Evolutionary conservation across 2,329 filamentous ascomycete genomes (phyloP), one percentile per base, ranked within the genome.

Genomic region (Verruconis gallopava): DNA sequence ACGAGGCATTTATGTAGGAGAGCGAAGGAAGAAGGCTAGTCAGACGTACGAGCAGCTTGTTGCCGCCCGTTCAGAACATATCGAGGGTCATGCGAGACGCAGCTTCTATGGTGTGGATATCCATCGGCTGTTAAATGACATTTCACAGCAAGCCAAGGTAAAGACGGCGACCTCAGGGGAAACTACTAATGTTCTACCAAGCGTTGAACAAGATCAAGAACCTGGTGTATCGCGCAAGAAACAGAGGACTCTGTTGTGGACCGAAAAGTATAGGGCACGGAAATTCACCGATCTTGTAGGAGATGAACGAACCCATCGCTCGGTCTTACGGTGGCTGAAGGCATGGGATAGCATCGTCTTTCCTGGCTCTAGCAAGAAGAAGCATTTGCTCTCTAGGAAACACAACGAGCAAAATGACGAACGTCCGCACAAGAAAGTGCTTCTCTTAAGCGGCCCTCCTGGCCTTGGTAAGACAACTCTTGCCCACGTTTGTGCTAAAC

Each of bases 391-490:
- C 66, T 14, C 17, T 19, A 47, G 47, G 21, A 25, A 18, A 45
- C 60, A 46, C 52, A 68, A 50, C 14, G 62, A 65, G 14, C 64
- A 63, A 1, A 72, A 79, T 4, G 79, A 83, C 42, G 84, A 93
- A 57, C 82, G 78, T 49, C 71, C 76, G 21, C 85, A 93, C 55
- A 74, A 81, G 46, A 96, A 95, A 58, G 85, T 98, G 5, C 63
- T 98, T 9, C 73, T 98, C 54, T 66, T 98, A 13, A 88, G 89
- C 1, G 93, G 91, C 0, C 86, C 91, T 0, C 91, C 91, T 0
- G 91, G 91, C 2, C 67, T 98, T 9, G 91, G 91, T 20, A 98
- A 98, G 66, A 98, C 91, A 0, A 98, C 91, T 0, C 61, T 98
- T 37, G 91, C 91, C 2, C 91, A 98, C 60, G 91, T 98, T 0